phyloP scores from a whole-genome alignment of 2,329 filamentous ascomycete species.

The Ploettnerulaceae sp. region DNA sequence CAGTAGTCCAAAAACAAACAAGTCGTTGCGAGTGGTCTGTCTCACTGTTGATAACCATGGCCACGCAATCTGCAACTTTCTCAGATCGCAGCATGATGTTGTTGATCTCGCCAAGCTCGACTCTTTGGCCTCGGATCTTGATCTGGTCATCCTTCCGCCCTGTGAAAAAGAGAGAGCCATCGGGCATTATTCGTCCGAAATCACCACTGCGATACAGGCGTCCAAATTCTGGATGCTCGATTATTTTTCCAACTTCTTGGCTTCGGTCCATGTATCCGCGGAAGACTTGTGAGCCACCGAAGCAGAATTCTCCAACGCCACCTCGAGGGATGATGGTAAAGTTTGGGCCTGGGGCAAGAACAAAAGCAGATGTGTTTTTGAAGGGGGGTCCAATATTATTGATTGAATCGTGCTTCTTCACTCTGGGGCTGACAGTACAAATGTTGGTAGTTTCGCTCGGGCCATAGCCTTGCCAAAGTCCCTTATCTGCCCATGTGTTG shows the following conservation, averaged over 20 bases:
- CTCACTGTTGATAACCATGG: conserved; percentile 49
- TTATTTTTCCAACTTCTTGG: conserved; percentile 61
- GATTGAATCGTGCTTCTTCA: conserved; percentile 53
- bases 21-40: conserved; percentile 47
- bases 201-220: conserved; percentile 80
- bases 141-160: conserved; percentile 75
- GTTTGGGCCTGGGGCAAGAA: conserved; percentile 37
- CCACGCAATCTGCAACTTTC: conserved; percentile 56
- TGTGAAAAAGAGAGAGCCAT: conserved; percentile 68
- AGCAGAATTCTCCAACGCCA: conserved; percentile 77
- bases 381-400: conserved; percentile 75
- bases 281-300: conserved; percentile 78
- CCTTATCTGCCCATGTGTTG: conserved; percentile 58
- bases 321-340: conserved; percentile 60
- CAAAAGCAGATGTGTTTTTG: conserved; percentile 61
- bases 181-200: conserved; percentile 69
- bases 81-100: conserved; percentile 50
- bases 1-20: conserved; percentile 63
- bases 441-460: conserved; percentile 87
- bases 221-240: conserved; percentile 63
- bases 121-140: conserved; percentile 74
- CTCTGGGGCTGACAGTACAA: conserved; percentile 64
- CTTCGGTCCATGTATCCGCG: conserved; percentile 66
- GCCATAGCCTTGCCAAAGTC: conserved; percentile 77
- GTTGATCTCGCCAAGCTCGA: conserved; percentile 75